A percentile compares a stretch with the other conserved stretches of the same genome.
phyloP scores from a whole-genome alignment of 208 protist species.

The Herpetomonas samuelpessoai region DNA sequence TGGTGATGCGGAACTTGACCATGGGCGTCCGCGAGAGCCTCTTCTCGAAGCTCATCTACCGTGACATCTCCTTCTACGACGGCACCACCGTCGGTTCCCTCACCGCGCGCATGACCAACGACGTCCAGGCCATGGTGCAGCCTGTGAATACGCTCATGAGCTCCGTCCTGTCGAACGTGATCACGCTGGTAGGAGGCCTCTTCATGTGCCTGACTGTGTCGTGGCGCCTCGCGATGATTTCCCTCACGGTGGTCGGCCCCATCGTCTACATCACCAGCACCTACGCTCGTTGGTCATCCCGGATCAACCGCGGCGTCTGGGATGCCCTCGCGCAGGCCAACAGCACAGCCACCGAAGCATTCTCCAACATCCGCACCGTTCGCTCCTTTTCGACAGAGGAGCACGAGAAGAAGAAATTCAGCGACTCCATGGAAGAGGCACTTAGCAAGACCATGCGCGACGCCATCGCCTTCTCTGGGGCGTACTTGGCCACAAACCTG shows the following conservation, averaged over 20 bases:
- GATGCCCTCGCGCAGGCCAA: conserved; percentile 56
- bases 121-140: conserved; percentile 50
- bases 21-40: conserved; percentile 40
- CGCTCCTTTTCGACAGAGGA: conserved; percentile 55
- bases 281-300: conserved; percentile 39
- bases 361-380: conserved; percentile 67
- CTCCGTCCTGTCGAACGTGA: conserved; percentile 36
- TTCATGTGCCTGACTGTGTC: conserved; percentile 45
- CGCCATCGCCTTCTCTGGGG: conserved; percentile 32
- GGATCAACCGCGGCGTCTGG: conserved; percentile 46
- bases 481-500: conserved; percentile 29
- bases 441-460: conserved; percentile 39
- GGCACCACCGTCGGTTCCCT: conserved; percentile 43
- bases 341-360: conserved; percentile 46
- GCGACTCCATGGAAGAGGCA: conserved; percentile 32
- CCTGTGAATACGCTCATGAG: conserved; percentile 45
- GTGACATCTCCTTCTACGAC: conserved; percentile 52
- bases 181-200: conserved; percentile 37
- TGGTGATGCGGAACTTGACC: conserved; percentile 44
- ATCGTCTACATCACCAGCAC: conserved; percentile 46
- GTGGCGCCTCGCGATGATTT: conserved; percentile 53
- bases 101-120: conserved; percentile 63
- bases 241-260: conserved; percentile 45
- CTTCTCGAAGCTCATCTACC: conserved; percentile 47
- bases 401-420: conserved; percentile 32